A percentile compares a stretch with the other conserved stretches of the same genome.
Evolutionary conservation across 305 asterid species (phyloP).

Genomic region (Solanum chacoense): DNA sequence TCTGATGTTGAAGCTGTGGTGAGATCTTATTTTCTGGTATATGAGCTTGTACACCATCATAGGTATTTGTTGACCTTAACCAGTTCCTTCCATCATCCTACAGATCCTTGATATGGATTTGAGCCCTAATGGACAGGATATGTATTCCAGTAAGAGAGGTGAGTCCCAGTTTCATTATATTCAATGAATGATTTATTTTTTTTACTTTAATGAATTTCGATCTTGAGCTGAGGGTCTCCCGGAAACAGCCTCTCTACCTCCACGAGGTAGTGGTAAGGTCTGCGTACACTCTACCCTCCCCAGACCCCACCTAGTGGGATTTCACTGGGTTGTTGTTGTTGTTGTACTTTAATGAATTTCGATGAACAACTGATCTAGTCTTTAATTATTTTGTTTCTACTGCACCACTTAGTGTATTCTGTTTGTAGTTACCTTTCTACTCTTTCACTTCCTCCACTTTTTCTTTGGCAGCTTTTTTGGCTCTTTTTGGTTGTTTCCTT

Average conservation of each 20-base stretch:
- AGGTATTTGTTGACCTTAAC: slow-evolving; percentile 1
- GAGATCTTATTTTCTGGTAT: background rate
- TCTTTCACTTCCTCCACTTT: background rate
- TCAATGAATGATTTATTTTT: background rate
- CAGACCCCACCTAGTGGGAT: no score
- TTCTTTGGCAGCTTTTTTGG: background rate
- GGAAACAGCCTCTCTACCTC: no score
- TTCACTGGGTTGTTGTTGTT: no score
- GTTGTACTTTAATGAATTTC: background rate
- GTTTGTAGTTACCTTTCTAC: background rate
- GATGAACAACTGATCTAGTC: background rate
- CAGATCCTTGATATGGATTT: slow-evolving; percentile 85
- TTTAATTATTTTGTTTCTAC: background rate
- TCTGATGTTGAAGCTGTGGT: slow-evolving; percentile 12
- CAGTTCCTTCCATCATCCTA: slow-evolving; percentile 4
- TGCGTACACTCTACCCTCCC: no score
- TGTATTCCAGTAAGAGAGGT: slow-evolving; percentile 42
- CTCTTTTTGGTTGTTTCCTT: background rate
- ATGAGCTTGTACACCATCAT: background rate
- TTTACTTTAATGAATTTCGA: background rate
- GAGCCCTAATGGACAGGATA: slow-evolving; percentile 43
- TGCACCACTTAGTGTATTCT: background rate
- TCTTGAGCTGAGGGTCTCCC: no score
- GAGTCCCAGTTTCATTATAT: slow-evolving; percentile 13
- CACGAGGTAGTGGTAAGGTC: no score